Conservation (phyloP, 495 filamentous ascomycete species). For the Neurospora tetraspora region DNA sequence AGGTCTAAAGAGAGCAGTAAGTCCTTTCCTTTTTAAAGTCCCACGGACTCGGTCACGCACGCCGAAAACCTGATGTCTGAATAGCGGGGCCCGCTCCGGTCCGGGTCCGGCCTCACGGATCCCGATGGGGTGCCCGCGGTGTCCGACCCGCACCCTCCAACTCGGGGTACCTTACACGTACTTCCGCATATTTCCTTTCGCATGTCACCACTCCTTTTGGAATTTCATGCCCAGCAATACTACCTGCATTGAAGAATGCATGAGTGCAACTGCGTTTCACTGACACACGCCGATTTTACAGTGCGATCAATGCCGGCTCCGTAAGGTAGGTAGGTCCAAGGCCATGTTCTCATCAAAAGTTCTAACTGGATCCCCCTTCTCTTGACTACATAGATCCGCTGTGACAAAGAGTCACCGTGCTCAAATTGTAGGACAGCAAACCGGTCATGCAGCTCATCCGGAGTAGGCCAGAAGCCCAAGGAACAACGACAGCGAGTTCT, state of each 20-base stretch:
- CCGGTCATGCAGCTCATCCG: constrained; percentile 46
- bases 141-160: background rate
- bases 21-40: background rate
- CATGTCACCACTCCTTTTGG: background rate
- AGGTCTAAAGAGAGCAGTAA: background rate
- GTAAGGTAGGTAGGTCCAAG: constrained; percentile 17
- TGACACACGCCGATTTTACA: constrained; percentile 6
- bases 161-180: no score
- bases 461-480: constrained; percentile 46
- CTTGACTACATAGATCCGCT: constrained; percentile 44
- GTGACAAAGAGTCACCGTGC: constrained; percentile 58
- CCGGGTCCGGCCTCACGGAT: background rate
- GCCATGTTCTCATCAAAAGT: background rate
- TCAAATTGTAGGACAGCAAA: constrained; percentile 55
- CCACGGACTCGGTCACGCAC: background rate
- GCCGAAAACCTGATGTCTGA: background rate
- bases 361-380: background rate
- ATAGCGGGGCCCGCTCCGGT: background rate
- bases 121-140: background rate
- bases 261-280: background rate
- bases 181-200: background rate
- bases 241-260: background rate
- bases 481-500: constrained; percentile 53
- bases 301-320: constrained; percentile 26
- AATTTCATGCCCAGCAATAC: background rate